Conservation (phyloP, 2,329 filamentous ascomycete species). For the Cytospora piceicola region DNA sequence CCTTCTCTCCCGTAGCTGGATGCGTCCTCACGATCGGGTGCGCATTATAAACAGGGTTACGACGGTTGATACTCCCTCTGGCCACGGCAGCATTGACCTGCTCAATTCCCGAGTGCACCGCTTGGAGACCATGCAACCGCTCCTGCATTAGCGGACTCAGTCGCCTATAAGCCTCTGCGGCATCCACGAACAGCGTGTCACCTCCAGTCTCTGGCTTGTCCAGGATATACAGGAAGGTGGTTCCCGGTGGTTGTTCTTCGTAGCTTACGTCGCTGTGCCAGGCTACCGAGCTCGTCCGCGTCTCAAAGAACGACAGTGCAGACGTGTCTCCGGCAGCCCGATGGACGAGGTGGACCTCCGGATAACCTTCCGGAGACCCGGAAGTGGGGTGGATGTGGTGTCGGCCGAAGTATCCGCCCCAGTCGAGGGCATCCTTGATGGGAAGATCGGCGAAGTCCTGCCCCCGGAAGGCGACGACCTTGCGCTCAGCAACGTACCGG, state of each 20-base stretch:
- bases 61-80: conserved; percentile 70
- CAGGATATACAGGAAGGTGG: conserved; percentile 87
- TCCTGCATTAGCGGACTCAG: conserved; percentile 79
- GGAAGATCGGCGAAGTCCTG: conserved; percentile 68
- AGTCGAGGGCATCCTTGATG: conserved; percentile 66
- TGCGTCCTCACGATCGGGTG: conserved; percentile 84
- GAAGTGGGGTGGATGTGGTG: conserved; percentile 78
- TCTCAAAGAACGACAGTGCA: conserved; percentile 62
- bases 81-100: conserved; percentile 73
- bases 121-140: conserved; percentile 78
- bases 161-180: conserved; percentile 78
- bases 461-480: conserved; percentile 71
- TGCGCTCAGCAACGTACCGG: conserved; percentile 69
- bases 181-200: conserved; percentile 82
- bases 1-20: conserved; percentile 82
- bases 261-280: conserved; percentile 93
- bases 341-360: conserved; percentile 73
- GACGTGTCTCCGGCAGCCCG: conserved; percentile 68
- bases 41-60: conserved; percentile 73
- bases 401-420: conserved; percentile 60
- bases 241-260: conserved; percentile 85
- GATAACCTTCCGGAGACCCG: conserved; percentile 69
- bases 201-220: conserved; percentile 80
- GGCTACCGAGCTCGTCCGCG: conserved; percentile 77
- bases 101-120: conserved; percentile 80